Base-by-base conservation (phyloP, 1,139 yeast genomes). In the Candida buenavistaensis region DNA sequence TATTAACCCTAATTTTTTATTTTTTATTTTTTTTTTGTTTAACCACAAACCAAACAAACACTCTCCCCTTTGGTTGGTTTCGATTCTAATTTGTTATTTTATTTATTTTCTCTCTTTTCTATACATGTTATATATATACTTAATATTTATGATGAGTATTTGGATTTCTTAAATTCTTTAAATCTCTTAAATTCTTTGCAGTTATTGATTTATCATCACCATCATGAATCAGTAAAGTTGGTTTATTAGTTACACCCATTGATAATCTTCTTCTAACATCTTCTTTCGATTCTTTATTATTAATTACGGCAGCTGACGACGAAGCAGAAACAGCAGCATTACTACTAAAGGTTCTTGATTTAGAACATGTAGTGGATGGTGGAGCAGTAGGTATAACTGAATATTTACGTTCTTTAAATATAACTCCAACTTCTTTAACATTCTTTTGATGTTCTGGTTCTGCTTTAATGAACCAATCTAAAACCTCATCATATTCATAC, bases 401-500 rank as follows among this genome's bases (percentile, higher is more conserved):
- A 50, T 79, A 82, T 47, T 80, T 78, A 36, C 89, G 61, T 49
- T 82, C 87, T 45, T 74, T 72, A 50, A 72, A 80, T 0, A 78
- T 72, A 11, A 82, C 78, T 0, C 86, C 87, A 22, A 82, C 81
- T 51, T 82, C 86, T 47, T 75, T 74, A 45, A 73, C 60, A 48
- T 75, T 76, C 57, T 72, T 74, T 47, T 80, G 67, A 41, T 75
- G 80, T 25, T 80, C 82, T 9, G 87, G 82, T 36, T 82, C 79
- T 5, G 87, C 82, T 47, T 83, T 78, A 36, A 69, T 75, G 60
- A 90, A 90, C 83, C 88, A 81, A 57, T 89, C 92, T 20, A 74
- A 61, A 6, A 64, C 65, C 47, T 88, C 97, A 50, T 86, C 84
- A 58, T 84, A 90, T 55, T 88, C 95, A 59, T 82, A 90, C 61